phyloP scores from a whole-genome alignment of 495 filamentous ascomycete species.

The Platismatia glauca region DNA sequence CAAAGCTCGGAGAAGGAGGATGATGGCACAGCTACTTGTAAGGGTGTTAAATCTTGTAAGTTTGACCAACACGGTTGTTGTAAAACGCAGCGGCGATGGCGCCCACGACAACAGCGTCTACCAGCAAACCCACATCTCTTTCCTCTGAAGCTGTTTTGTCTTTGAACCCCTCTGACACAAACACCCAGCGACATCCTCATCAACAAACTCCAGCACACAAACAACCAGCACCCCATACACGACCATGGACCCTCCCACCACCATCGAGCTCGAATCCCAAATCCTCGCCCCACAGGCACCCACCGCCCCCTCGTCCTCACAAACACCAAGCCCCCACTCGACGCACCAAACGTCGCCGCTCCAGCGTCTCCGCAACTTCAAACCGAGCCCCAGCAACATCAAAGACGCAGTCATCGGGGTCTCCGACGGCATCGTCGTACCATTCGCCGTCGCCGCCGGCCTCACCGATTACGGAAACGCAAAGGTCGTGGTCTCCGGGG shows the following conservation, averaged over 20 bases:
- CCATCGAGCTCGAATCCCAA: constrained; percentile 13
- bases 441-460: constrained; percentile 51
- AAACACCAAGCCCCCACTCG: not conserved
- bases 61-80: not conserved
- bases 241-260: not conserved
- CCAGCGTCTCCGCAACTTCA: constrained; percentile 5
- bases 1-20: not conserved
- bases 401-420: constrained; percentile 54
- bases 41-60: not conserved
- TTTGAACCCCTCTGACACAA: not conserved
- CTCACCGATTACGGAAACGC: constrained; percentile 43
- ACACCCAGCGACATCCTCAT: not conserved
- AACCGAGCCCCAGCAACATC: constrained; percentile 36
- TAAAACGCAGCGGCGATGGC: not conserved
- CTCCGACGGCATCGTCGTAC: constrained; percentile 52
- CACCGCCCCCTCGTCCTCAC: not conserved
- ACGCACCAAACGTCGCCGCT: not conserved
- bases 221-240: not conserved
- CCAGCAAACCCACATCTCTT: not conserved
- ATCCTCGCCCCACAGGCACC: not conserved
- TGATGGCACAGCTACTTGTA: not conserved
- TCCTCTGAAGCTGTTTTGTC: not conserved
- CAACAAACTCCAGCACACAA: not conserved
- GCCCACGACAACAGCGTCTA: not conserved
- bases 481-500: constrained; percentile 49